Evolutionary conservation across 257 asterid species (phyloP).

Genomic region (Eucommia ulmoides): DNA sequence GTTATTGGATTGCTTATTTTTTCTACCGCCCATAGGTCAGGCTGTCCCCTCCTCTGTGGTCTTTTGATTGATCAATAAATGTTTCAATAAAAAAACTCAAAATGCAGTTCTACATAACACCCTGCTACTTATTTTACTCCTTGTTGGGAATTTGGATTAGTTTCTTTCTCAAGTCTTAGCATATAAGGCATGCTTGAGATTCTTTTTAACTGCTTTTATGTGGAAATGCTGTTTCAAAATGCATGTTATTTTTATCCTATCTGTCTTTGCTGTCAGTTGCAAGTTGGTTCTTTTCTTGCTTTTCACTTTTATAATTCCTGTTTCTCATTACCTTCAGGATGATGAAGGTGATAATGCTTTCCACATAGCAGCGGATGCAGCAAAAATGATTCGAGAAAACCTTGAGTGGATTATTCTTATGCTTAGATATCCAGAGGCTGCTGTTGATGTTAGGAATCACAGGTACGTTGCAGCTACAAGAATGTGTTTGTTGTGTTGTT

Average conservation of each 20-base stretch:
- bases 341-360: constrained; percentile 98
- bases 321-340: constrained; percentile 49
- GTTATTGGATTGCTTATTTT: no score
- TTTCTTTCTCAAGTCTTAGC: no score
- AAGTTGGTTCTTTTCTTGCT: not conserved
- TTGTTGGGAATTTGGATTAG: no score
- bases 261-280: constrained; percentile 6
- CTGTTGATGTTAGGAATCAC: constrained; percentile 87
- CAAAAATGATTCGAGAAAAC: constrained; percentile 95
- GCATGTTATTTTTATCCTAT: constrained; percentile 1
- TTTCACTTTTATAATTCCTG: no score
- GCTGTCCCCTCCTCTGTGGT: no score
- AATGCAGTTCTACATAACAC: no score
- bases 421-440: constrained; percentile 81
- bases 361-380: constrained; percentile 94
- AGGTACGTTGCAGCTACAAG: constrained; percentile 45
- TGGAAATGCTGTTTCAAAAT: constrained; percentile 9
- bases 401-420: constrained; percentile 76
- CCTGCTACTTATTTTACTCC: no score
- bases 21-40: no score
- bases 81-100: no score
- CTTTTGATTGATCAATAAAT: no score
- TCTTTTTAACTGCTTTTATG: not conserved
- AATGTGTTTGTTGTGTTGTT: constrained; percentile 10
- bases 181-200: no score